These are phyloP conservation scores for Alternaria brassicae DNA, from an alignment of 2,329 filamentous ascomycete genomes.

Conservation along the genomic window DNA sequence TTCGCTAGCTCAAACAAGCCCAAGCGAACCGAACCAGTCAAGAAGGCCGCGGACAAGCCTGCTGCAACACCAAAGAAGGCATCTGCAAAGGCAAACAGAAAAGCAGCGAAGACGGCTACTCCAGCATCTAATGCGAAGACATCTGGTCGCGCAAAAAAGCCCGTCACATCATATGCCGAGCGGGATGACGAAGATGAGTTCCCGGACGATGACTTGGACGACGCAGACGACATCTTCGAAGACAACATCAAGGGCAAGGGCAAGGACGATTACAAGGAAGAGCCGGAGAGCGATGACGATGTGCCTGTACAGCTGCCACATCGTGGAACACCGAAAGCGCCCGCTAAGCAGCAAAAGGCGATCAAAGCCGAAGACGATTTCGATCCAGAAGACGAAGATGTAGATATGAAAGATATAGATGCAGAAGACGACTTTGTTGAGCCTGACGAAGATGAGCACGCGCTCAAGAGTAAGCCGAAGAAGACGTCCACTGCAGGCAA, in stretches of 20 bases:
- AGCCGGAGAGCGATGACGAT: constrained; percentile 40
- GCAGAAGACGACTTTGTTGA: constrained; percentile 55
- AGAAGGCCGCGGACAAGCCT: constrained; percentile 34
- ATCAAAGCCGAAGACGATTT: constrained; percentile 51
- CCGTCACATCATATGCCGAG: constrained; percentile 53
- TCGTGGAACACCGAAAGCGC: constrained; percentile 47
- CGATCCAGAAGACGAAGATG: constrained; percentile 55
- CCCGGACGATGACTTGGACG: constrained; percentile 57
- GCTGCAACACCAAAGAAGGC: constrained; percentile 50
- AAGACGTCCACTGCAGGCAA: constrained; percentile 43
- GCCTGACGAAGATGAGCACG: constrained; percentile 54
- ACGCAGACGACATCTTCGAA: constrained; percentile 83
- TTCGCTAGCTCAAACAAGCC: constrained; percentile 67
- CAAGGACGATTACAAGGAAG: constrained; percentile 74
- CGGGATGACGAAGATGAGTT: constrained; percentile 69
- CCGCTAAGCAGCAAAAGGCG: constrained; percentile 56
- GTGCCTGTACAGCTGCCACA: constrained; percentile 41
- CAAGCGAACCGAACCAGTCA: constrained; percentile 56
- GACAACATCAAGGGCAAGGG: constrained; percentile 71
- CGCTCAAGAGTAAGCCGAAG: constrained; percentile 51
- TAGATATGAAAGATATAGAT: constrained; percentile 62
- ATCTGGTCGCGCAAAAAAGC: constrained; percentile 53
- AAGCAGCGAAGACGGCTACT: constrained; percentile 43
- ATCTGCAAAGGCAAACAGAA: constrained; percentile 43
- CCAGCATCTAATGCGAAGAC: constrained; percentile 46